These are phyloP conservation scores for Coemansia sp. DNA, from an alignment of 192 early-diverging fungal genomes.

Conservation along the genomic window DNA sequence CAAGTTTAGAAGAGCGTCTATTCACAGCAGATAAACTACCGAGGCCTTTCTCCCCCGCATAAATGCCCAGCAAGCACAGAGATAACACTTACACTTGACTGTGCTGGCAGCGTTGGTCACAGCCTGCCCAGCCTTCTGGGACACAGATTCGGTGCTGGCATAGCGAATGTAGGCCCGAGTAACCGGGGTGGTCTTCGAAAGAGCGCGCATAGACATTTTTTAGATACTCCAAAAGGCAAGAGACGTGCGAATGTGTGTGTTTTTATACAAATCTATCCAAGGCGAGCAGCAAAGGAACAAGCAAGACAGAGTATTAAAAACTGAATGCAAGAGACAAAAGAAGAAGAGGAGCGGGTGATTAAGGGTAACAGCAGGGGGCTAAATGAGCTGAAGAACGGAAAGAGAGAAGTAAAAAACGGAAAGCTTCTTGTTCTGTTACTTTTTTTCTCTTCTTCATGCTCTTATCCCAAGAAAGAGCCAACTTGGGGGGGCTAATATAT, in stretches of 20 bases:
- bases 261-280: background rate
- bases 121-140: conserved; percentile 48
- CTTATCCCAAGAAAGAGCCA: background rate
- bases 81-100: conserved; percentile 41
- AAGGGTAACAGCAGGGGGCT: background rate
- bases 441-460: background rate
- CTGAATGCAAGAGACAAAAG: conserved; percentile 6
- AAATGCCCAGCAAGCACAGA: background rate
- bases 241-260: background rate
- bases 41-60: no score
- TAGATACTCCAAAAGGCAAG: background rate
- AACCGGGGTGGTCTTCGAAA: conserved; percentile 43
- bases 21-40: no score
- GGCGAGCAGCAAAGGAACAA: background rate
- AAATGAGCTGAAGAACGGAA: background rate
- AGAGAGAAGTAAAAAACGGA: background rate
- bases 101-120: conserved; percentile 32
- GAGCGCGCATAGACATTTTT: conserved; percentile 48
- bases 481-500: no score
- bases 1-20: no score
- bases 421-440: background rate
- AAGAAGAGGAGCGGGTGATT: conserved; percentile 2
- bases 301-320: background rate
- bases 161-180: conserved; percentile 54
- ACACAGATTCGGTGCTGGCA: conserved; percentile 50